Evolutionary conservation across 2,329 filamentous ascomycete species (phyloP).

Genomic region (Colletotrichum sp.): DNA sequence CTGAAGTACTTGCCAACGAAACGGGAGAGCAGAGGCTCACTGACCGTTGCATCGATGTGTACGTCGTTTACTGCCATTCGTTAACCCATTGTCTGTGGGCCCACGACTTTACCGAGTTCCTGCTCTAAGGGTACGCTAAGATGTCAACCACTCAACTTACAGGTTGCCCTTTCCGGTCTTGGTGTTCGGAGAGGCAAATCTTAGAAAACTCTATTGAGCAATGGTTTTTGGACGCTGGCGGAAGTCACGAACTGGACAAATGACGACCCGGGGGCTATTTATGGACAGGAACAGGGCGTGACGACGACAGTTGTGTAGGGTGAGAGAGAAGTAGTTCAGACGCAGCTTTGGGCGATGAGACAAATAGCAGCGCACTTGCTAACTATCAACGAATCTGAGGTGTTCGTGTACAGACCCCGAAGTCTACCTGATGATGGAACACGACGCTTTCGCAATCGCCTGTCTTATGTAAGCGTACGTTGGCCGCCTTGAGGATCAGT

Average conservation of each 20-base stretch:
- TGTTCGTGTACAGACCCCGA: background rate
- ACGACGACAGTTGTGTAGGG: background rate
- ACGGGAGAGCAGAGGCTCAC: background rate
- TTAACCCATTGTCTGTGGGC: background rate
- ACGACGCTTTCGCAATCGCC: background rate
- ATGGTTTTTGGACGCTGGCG: background rate
- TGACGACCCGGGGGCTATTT: background rate
- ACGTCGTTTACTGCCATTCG: background rate
- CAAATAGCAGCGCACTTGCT: background rate
- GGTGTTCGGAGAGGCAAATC: background rate
- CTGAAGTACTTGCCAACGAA: background rate
- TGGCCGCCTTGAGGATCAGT: background rate
- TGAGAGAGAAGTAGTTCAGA: background rate
- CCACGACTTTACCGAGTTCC: background rate
- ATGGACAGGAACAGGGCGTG: background rate
- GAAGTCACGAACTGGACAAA: background rate
- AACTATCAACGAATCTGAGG: background rate
- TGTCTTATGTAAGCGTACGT: background rate
- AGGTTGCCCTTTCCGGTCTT: background rate
- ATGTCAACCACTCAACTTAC: background rate
- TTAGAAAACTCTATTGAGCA: background rate
- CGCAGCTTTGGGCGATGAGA: background rate
- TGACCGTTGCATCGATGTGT: background rate
- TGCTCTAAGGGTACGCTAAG: background rate
- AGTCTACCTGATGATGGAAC: background rate